Percentiles rank a stretch among this genome's conserved stretches.
Evolutionary conservation across 192 early-diverging fungal species (phyloP).

Genomic region (Umbelopsis sp.): DNA sequence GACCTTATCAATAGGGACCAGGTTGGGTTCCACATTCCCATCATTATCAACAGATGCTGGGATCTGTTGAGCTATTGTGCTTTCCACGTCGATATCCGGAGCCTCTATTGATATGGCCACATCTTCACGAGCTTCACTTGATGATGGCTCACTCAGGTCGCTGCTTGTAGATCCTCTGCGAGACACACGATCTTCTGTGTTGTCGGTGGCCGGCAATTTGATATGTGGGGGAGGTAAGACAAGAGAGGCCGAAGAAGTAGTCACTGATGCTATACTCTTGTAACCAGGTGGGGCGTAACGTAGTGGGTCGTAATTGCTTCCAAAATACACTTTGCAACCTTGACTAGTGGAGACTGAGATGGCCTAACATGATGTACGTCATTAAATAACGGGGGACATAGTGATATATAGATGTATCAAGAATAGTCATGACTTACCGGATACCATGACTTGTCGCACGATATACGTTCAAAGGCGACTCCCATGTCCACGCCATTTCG

Average conservation of each 20-base stretch:
- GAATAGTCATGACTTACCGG: constrained; percentile 25
- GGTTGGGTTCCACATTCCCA: constrained; percentile 28
- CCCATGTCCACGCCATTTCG: constrained; percentile 62
- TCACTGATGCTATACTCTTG: constrained; percentile 13
- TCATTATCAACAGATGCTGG: background rate
- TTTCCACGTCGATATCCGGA: background rate
- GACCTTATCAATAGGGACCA: constrained; percentile 14
- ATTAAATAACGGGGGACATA: background rate
- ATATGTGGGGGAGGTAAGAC: constrained; percentile 21
- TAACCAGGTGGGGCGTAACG: constrained; percentile 23
- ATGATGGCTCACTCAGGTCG: background rate
- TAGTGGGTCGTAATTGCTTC: constrained; percentile 33
- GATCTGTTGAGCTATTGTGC: no score
- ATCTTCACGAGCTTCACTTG: background rate
- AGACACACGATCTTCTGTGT: background rate
- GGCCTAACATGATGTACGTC: constrained; percentile 36
- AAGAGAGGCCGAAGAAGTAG: background rate
- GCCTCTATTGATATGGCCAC: background rate
- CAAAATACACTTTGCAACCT: constrained; percentile 60
- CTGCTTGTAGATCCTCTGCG: background rate
- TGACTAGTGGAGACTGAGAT: constrained; percentile 62
- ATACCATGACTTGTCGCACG: constrained; percentile 25
- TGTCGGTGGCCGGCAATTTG: background rate
- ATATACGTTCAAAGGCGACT: constrained; percentile 57
- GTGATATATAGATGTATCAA: no score